Base-by-base conservation (phyloP, 1,139 yeast genomes). In the Zygosaccharomyces pseudobailii region DNA sequence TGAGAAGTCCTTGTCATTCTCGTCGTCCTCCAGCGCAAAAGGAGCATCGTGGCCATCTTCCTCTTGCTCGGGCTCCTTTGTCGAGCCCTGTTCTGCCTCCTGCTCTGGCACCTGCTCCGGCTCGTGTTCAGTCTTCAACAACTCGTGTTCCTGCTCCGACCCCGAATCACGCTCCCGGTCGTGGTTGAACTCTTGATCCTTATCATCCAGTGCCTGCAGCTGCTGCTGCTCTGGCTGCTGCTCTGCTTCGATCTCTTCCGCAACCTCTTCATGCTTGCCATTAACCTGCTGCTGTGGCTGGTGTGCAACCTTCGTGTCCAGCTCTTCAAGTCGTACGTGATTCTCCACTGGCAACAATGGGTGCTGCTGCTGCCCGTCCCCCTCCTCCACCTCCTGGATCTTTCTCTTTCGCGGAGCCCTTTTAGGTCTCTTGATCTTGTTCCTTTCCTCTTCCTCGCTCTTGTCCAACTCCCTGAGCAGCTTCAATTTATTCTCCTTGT, bases 1-100 rank as follows among this genome's bases (percentile, higher is more conserved):
- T 1, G 55, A 48, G 37, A 58, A 59, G 37, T 60, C 66, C 32
- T 56, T 56, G 45, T 61, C 64, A 41, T 59, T 56, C 35, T 58
- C 59, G 37, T 60, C 59, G 37, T 60, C 63, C 27, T 57, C 58
- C 8, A 38, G 36, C 3, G 51, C 35, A 40, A 47, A 40, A 17
- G 46, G 46, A 23, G 35, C 43, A n/a, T 46, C 50, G 6, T 43
- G 46, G n/a, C 45, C 54, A 6, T 33, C 40, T 7, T 36, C 27
- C 41, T 45, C 53, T 19, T 35, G 44, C 5, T 46, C 49, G 6
- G 24, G 38, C 5, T 32, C 48, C 33, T 17, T 42, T 24, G 17
- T 13, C 17, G 17, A 2, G 17, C 17, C 17, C 17, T 13, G 17
- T 48, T 47, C 27, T 44, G 35, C 24, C 36, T 13, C 38, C 10